Percentiles rank a stretch among this genome's conserved stretches.
Conservation (phyloP, 1,284 basidiomycete species). For the Ganoderma meredithae region DNA sequence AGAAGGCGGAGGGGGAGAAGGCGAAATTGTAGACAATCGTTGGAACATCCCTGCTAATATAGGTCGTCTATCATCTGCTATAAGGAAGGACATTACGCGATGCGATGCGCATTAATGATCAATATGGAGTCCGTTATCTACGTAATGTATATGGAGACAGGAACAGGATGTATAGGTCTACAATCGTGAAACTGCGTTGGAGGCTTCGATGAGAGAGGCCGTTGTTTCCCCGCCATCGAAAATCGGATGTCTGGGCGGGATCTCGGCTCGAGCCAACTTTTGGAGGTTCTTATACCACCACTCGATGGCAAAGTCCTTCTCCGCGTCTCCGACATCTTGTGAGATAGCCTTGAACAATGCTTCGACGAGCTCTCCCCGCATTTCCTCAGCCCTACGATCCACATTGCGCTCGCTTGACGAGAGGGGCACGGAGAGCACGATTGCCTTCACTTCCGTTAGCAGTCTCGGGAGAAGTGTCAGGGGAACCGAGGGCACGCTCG, state of each 20-base stretch:
- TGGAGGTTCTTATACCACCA: slow-evolving; percentile 68
- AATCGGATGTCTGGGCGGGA: slow-evolving; percentile 6
- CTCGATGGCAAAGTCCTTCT: slow-evolving; percentile 66
- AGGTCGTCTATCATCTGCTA: neutral
- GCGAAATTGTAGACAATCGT: slow-evolving; percentile 39
- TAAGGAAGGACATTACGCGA: neutral
- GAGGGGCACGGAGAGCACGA: slow-evolving; percentile 40
- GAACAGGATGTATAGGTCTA: neutral
- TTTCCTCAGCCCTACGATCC: slow-evolving; percentile 30
- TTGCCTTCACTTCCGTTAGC: slow-evolving; percentile 53
- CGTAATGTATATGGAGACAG: neutral
- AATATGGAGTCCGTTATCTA: neutral
- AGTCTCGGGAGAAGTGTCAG: slow-evolving; percentile 58
- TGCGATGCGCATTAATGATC: neutral
- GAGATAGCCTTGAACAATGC: slow-evolving; percentile 66
- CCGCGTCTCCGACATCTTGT: slow-evolving; percentile 67
- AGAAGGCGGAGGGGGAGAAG: slow-evolving; percentile 36
- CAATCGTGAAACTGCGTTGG: slow-evolving; percentile 12
- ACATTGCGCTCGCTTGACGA: slow-evolving; percentile 11
- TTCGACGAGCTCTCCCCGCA: slow-evolving; percentile 57
- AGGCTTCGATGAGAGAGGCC: neutral
- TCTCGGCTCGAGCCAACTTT: slow-evolving; percentile 25
- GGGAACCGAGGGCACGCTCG: slow-evolving; percentile 65
- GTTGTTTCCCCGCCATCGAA: slow-evolving; percentile 17
- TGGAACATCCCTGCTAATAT: neutral